phyloP scores from a whole-genome alignment of 2,329 filamentous ascomycete species.

The Fusarium redolens region DNA sequence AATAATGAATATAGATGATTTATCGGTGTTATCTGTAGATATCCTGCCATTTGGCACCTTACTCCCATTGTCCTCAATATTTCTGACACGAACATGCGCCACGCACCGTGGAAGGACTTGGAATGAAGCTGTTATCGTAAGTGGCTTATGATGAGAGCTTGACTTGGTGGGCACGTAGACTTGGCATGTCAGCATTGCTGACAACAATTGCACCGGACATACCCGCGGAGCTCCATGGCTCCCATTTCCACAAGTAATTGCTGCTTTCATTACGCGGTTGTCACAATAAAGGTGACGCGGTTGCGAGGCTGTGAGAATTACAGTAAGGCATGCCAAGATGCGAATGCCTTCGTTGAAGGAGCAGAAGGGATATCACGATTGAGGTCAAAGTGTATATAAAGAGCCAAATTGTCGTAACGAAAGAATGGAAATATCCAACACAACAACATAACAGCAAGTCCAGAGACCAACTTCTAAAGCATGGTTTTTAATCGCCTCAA shows the following conservation, averaged over 20 bases:
- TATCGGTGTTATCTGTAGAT: not conserved
- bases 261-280: not conserved
- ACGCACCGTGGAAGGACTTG: not conserved
- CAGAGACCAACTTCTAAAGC: too few relatives aligned
- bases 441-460: too few relatives aligned
- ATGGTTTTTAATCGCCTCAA: not conserved
- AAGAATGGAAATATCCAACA: too few relatives aligned
- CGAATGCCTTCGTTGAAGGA: too few relatives aligned
- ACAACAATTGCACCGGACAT: not conserved
- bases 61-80: too few relatives aligned
- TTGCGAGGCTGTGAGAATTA: not conserved
- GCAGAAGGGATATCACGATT: too few relatives aligned
- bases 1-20: not conserved
- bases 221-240: not conserved
- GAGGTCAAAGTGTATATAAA: not conserved
- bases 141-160: fast-evolving
- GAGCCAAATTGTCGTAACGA: too few relatives aligned
- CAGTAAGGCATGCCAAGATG: not conserved
- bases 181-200: constrained; percentile 7
- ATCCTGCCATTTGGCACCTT: not conserved
- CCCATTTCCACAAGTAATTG: not conserved
- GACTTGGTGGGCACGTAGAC: not conserved
- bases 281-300: not conserved
- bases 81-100: not conserved
- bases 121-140: fast-evolving